Base-by-base conservation (phyloP, 768 basidiomycete genomes). In the Hebeloma cylindrosporum region DNA sequence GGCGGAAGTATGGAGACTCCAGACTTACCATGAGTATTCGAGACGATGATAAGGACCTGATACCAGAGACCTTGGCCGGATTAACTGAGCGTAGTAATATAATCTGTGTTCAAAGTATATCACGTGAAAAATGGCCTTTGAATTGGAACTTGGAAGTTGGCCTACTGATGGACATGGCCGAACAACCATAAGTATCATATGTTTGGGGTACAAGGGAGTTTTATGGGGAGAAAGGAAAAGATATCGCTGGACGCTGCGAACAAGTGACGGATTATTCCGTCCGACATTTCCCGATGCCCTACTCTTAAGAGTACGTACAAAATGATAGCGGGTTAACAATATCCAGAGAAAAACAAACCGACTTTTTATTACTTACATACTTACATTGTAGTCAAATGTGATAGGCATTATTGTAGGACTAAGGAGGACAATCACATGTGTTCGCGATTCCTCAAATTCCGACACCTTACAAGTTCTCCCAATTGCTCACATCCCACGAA, bases 31-130 rank as follows among this genome's bases (percentile, higher is more conserved):
- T 67, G 48, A 57, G 51, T 10, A 46, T 28, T 42, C 44, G 45
- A 45, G 68, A 63, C 30, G 60, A 63, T 34, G 68, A 64, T 44
- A 70, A 69, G 22, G 58, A 58, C 53, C 68, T 62, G 37, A 51
- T 40, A 23, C 57, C 54, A 47, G 36, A 37, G 23, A 42, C 40
- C 32, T 47, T 55, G 16, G 31, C 34, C 36, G 41, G 45, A 28
- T 45, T 48, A 34, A 50, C 47, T 35, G 58, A 48, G 32, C 52
- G 49, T 54, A 58, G n/a, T n/a, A n/a, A n/a, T n/a, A n/a, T 58
- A 47, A 62, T 52, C 65, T 67, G 51, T 34, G 30, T 30, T 39
- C 16, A 43, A 41, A 25, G 14, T 46, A 18, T 45, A 61, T 69
- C 67, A 70, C 67, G 67, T 69, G 67, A 45, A 52, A 48, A n/a